Percentiles rank a stretch among this genome's conserved stretches.
Evolutionary conservation across 805 yeast species (phyloP).

Genomic region (Wickerhamiella australiensis): DNA sequence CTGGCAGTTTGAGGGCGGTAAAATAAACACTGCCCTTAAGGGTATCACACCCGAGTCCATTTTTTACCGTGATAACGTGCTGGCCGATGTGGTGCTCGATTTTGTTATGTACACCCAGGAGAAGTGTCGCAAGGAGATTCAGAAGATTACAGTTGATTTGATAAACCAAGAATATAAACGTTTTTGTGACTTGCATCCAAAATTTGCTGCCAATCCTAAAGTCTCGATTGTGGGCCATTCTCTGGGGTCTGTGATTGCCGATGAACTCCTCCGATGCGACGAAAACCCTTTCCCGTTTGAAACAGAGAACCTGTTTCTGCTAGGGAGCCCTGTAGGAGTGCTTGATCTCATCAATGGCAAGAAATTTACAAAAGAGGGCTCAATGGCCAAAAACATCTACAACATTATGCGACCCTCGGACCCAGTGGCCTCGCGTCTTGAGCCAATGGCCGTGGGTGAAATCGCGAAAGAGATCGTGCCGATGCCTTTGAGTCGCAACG

Average conservation of each 20-base stretch:
- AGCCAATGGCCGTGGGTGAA: conserved; percentile 55
- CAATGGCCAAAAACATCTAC: conserved; percentile 48
- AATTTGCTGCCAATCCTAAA: conserved; percentile 50
- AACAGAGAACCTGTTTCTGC: conserved; percentile 61
- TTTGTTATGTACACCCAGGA: conserved; percentile 66
- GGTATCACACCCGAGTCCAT: conserved; percentile 17
- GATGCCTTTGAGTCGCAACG: conserved; percentile 28
- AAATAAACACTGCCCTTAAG: conserved; percentile 12
- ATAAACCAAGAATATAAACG: conserved; percentile 50
- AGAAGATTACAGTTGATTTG: conserved; percentile 47
- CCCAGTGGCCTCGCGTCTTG: conserved; percentile 81
- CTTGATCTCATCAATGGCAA: conserved; percentile 61
- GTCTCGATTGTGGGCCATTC: conserved; percentile 86
- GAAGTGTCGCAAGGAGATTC: conserved; percentile 47
- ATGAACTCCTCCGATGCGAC: conserved; percentile 48
- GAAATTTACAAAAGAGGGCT: conserved; percentile 20
- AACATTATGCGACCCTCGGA: conserved; percentile 85
- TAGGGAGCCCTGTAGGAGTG: conserved; percentile 87
- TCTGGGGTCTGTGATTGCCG: conserved; percentile 71
- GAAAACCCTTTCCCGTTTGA: conserved; percentile 46
- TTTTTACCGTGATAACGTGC: conserved; percentile 34
- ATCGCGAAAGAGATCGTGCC: conserved; percentile 48
- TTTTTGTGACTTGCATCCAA: conserved; percentile 53
- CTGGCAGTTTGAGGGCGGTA: conserved; percentile 23
- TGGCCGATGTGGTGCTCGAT: conserved; percentile 83